Percentiles rank a stretch among this genome's conserved stretches.
Conservation (phyloP, 371 early-diverging fungal species). For the Syncephalastrum contaminatum region DNA sequence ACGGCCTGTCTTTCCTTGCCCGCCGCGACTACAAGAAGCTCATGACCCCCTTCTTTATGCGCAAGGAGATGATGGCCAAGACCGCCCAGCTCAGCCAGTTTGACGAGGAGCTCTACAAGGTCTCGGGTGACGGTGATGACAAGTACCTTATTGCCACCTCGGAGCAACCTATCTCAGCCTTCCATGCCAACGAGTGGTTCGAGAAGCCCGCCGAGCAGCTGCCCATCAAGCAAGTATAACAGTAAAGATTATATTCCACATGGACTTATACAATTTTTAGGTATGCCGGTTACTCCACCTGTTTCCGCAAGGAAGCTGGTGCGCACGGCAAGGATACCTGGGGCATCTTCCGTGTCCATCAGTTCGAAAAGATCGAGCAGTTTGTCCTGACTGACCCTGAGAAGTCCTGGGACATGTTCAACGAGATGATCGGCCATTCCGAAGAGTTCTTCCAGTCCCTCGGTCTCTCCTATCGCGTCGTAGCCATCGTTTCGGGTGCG, state of each 20-base stretch:
- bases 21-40: conserved; percentile 91
- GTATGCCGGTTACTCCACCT: conserved; percentile 98
- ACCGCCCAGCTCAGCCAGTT: conserved; percentile 99
- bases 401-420: conserved; percentile 97
- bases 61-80: conserved; percentile 96
- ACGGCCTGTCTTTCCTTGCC: conserved; percentile 96
- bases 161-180: conserved; percentile 99
- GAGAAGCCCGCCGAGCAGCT: conserved; percentile 88
- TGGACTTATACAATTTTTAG: conserved; percentile 15
- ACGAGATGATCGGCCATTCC: conserved; percentile 93
- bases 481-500: conserved; percentile 96
- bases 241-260: no score
- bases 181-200: conserved; percentile 97
- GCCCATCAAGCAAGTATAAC: conserved; percentile 74
- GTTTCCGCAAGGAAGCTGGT: conserved; percentile 99
- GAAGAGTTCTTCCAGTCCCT: conserved; percentile 98
- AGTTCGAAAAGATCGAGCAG: conserved; percentile 99
- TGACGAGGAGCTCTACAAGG: conserved; percentile 99
- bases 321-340: conserved; percentile 99
- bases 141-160: conserved; percentile 99
- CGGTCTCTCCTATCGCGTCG: conserved; percentile 94
- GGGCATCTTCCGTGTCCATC: conserved; percentile 99
- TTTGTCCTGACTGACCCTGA: conserved; percentile 97
- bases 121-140: conserved; percentile 87
- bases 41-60: conserved; percentile 99